phyloP scores from a whole-genome alignment of 495 filamentous ascomycete species.

The Penicillium verhagenii region DNA sequence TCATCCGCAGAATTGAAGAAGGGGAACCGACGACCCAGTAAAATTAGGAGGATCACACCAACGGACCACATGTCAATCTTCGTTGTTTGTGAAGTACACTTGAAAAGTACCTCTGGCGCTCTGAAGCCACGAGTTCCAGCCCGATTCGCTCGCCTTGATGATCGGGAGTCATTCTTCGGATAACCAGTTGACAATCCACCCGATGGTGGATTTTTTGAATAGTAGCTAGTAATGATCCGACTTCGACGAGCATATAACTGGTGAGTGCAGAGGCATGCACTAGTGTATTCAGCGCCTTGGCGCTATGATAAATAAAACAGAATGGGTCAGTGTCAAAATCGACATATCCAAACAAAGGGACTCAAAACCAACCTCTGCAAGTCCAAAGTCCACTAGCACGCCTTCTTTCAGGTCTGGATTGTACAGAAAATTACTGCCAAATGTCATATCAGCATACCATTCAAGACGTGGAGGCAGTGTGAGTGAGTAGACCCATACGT shows the following conservation, averaged over 20 bases:
- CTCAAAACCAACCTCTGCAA: constrained; percentile 64
- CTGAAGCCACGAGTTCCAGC: constrained; percentile 96
- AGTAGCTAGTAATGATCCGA: constrained; percentile 42
- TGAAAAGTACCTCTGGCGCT: constrained; percentile 93
- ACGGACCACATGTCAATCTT: constrained; percentile 97
- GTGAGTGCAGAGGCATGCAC: constrained; percentile 42
- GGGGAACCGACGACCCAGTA: constrained; percentile 86
- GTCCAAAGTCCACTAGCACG: constrained; percentile 93
- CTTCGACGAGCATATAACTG: constrained; percentile 37
- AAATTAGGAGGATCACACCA: constrained; percentile 88
- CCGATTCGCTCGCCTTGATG: constrained; percentile 85
- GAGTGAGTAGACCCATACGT: constrained; percentile 54
- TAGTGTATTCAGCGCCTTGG: constrained; percentile 43
- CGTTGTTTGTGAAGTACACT: constrained; percentile 94
- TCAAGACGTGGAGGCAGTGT: neutral
- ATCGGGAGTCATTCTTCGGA: constrained; percentile 82
- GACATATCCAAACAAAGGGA: neutral
- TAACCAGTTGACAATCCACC: constrained; percentile 62
- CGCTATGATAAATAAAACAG: constrained; percentile 24
- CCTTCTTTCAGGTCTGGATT: constrained; percentile 76
- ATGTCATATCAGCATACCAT: constrained; percentile 12
- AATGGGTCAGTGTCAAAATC: constrained; percentile 1
- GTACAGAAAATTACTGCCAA: constrained; percentile 82
- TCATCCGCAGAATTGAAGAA: constrained; percentile 99
- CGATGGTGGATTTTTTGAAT: constrained; percentile 37